Evolutionary conservation across 202 grass and related monocot genomes (phyloP), one percentile per base, ranked within the genome.

Genomic region (Miscanthus sacchariflorus): DNA sequence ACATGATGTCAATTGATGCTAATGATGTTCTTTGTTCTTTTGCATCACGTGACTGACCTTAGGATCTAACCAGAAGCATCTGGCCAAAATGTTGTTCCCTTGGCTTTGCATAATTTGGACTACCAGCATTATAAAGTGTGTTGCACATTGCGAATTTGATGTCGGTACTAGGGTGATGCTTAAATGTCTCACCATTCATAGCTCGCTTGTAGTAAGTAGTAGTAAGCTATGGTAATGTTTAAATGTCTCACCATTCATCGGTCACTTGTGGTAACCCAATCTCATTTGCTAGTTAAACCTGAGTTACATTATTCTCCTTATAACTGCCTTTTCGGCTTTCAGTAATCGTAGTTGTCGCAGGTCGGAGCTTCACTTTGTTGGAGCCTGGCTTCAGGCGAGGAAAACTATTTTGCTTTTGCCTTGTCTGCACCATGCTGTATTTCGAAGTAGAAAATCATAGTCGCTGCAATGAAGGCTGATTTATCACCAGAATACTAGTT

Each of bases 1-100:
- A 48, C 70, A 84, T 13, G 59, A 87, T 23, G 1, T 25, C 12
- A 21, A 84, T 70, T 68, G 80, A 33, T 24, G 48, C 25, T 48
- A 79, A 79, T 83, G 84, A 17, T 79, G 35, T 6, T 5, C 44
- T 83, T 80, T 80, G 68, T 87, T 80, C 9, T 68, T 80, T 69
- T 75, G 35, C n/a, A n/a, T 12, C 44, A 68, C 6, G 13, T 49
- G 23, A 8, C 13, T 49, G 1, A 74, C 42, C 42, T 74, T 74
- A 9, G 1, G 28, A 49, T 49, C 44, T 75, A 18, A 24, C 43
- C 12, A 74, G 72, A 49, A 49, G 44, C 13, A 15, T 49, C 23
- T 30, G n/a, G 23, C 6, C 43, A 49, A 75, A 75, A 48, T 46
- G 3, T 9, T 49, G 43, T 49, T 49, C 6, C 42, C 19, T n/a